Percentiles rank a stretch among this genome's conserved stretches.
These are phyloP conservation scores for Ramularia collo-cygni DNA, from an alignment of 2,329 filamentous ascomycete genomes.

Conservation along the genomic window DNA sequence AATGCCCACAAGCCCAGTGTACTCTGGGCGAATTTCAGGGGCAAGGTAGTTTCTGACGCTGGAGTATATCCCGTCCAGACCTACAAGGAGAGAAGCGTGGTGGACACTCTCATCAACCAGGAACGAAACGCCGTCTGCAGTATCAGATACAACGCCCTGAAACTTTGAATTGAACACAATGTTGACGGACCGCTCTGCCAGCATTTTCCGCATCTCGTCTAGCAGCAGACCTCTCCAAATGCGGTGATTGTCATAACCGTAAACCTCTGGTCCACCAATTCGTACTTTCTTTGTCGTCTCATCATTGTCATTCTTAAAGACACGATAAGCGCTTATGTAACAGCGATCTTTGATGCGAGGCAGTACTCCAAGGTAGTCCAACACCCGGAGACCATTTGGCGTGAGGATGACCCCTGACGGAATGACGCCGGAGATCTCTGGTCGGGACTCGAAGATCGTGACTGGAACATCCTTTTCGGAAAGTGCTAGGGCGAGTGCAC, in stretches of 20 bases:
- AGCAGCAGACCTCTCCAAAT: slow-evolving; percentile 50
- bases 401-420: slow-evolving; percentile 46
- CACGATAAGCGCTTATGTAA: slow-evolving; percentile 47
- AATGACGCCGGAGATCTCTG: slow-evolving; percentile 8
- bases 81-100: slow-evolving; percentile 19
- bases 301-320: slow-evolving; percentile 37
- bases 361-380: slow-evolving; percentile 47
- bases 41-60: slow-evolving; percentile 31
- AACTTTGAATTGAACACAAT: slow-evolving; percentile 47
- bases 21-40: slow-evolving; percentile 17
- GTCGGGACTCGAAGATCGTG: slow-evolving; percentile 19
- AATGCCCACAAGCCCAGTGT: slow-evolving; percentile 19
- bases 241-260: slow-evolving; percentile 40
- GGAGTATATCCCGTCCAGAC: slow-evolving; percentile 24
- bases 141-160: slow-evolving; percentile 29
- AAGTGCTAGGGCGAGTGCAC: slow-evolving; percentile 19
- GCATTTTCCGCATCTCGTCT: slow-evolving; percentile 39
- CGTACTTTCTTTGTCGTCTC: slow-evolving; percentile 18
- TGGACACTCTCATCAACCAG: slow-evolving; percentile 13
- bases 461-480: slow-evolving; percentile 15
- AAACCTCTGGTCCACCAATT: slow-evolving; percentile 32
- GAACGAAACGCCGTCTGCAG: slow-evolving; percentile 7
- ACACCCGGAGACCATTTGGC: slow-evolving; percentile 50
- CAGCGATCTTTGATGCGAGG: slow-evolving; percentile 38
- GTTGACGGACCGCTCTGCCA: slow-evolving; percentile 36